Evolutionary conservation across 164 flowering plant genomes (phyloP).

Genomic region (Cinnamomum chago): DNA sequence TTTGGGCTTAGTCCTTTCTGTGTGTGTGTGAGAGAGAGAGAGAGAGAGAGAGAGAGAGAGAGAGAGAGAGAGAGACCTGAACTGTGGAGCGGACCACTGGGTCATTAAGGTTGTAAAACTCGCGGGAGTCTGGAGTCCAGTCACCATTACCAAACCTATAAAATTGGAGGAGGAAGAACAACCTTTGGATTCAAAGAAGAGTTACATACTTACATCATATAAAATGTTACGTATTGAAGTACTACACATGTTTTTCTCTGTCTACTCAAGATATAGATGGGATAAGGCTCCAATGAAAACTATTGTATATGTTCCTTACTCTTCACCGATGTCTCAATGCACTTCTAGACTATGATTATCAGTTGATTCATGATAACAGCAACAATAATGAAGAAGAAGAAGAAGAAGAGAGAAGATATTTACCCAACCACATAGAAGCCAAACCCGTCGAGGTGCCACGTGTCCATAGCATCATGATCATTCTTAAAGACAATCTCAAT

Average conservation of each 20-base stretch:
- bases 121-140: conserved; percentile 32
- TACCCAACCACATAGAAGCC: conserved; percentile 75
- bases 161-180: background rate
- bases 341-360: background rate
- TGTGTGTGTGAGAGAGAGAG: too few relatives aligned
- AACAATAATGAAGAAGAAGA: background rate
- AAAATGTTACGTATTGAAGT: background rate
- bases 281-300: background rate
- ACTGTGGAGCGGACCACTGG: conserved; percentile 53
- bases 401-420: background rate
- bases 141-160: conserved; percentile 45
- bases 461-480: conserved; percentile 33
- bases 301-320: background rate
- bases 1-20: background rate
- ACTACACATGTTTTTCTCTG: background rate
- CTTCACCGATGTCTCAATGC: background rate
- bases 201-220: too few relatives aligned
- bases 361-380: background rate
- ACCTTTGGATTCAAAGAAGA: too few relatives aligned
- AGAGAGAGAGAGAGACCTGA: conserved; percentile 27
- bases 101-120: conserved; percentile 41
- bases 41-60: background rate
- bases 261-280: background rate
- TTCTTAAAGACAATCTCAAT: conserved; percentile 52
- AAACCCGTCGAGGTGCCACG: conserved; percentile 77